Conservation (phyloP, 805 yeast genomes). For the Pichia pseudocactophila region DNA sequence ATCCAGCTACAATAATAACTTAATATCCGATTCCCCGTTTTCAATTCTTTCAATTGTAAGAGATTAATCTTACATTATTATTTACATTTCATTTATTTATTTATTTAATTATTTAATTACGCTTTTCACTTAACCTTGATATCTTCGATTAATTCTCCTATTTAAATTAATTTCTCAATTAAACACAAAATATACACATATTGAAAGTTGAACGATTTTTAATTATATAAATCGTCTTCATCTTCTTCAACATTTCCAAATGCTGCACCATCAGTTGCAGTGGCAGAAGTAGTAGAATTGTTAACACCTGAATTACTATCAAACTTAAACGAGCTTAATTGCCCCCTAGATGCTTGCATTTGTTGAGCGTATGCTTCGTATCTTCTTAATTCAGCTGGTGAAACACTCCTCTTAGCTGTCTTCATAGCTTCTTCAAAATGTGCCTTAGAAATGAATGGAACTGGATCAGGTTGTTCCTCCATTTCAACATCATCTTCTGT, state of each 20-base stretch:
- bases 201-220: conserved; percentile 1
- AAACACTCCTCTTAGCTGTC: conserved; percentile 95
- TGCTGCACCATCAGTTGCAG: conserved; percentile 33
- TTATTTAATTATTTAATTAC: not conserved
- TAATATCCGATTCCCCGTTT: conserved; percentile 2
- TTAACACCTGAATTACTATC: conserved; percentile 23
- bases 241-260: conserved; percentile 43
- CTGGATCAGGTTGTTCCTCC: conserved; percentile 83
- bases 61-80: too few relatives aligned
- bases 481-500: conserved; percentile 32
- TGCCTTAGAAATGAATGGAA: conserved; percentile 85
- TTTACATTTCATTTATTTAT: too few relatives aligned
- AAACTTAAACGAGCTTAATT: conserved; percentile 82
- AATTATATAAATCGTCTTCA: conserved; percentile 37
- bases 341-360: conserved; percentile 92
- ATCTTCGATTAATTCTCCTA: not conserved
- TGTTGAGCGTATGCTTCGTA: conserved; percentile 98
- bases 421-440: conserved; percentile 99
- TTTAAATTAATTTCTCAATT: not conserved
- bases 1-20: not conserved
- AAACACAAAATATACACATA: not conserved
- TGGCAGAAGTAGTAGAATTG: conserved; percentile 22
- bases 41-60: too few relatives aligned
- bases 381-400: conserved; percentile 95
- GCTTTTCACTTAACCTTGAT: not conserved